A percentile compares a stretch with the other conserved stretches of the same genome.
These are phyloP conservation scores for Fusarium hostae DNA, from an alignment of 2,329 filamentous ascomycete species.

Conservation along the genomic window DNA sequence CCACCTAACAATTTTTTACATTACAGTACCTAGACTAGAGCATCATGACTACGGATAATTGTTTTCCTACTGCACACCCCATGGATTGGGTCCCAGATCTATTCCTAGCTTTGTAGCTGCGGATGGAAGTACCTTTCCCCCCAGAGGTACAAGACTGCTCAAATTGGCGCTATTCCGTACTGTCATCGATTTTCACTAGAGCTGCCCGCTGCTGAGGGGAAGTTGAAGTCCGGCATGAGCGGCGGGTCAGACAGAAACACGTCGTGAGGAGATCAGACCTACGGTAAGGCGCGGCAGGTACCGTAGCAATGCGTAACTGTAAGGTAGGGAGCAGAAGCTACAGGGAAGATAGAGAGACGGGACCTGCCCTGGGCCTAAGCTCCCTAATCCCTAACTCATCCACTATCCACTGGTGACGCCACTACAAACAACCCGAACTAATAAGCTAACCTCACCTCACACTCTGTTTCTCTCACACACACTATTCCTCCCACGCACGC, in stretches of 20 bases:
- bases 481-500: conserved; percentile 18
- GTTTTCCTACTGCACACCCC: conserved; percentile 5
- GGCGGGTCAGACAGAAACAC: conserved; percentile 22
- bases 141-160: conserved; percentile 33
- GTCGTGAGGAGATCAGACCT: conserved; percentile 25
- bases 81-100: background rate
- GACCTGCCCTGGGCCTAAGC: conserved; percentile 21
- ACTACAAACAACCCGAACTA: conserved; percentile 30
- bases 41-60: conserved; percentile 19
- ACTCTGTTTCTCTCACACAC: background rate
- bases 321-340: background rate
- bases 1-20: background rate
- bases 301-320: conserved; percentile 6
- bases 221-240: conserved; percentile 30
- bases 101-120: conserved; percentile 25
- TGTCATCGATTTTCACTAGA: conserved; percentile 12
- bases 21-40: background rate
- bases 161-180: conserved; percentile 35
- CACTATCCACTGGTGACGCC: conserved; percentile 31
- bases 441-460: conserved; percentile 27
- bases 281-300: conserved; percentile 24
- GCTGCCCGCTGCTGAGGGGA: conserved; percentile 37
- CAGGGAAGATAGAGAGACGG: conserved; percentile 14
- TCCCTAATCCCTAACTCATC: conserved; percentile 4
- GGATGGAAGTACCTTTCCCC: conserved; percentile 41